Evolutionary conservation across 352 stramenopile species (phyloP).

Genomic region (Saprolegnia parasitica): DNA sequence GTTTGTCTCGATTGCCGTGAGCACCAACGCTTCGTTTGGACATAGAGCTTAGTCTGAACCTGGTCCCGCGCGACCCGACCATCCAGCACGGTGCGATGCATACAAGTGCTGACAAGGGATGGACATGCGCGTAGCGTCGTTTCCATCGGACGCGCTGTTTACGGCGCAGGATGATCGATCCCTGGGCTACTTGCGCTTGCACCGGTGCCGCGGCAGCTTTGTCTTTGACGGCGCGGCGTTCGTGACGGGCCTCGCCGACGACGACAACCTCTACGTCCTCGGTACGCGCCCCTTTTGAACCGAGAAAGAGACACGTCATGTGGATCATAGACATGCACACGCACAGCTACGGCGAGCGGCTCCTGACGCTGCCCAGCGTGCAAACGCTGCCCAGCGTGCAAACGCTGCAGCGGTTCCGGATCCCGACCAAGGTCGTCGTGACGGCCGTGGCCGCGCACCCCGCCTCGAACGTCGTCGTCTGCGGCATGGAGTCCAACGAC

Average conservation of each 20-base stretch:
- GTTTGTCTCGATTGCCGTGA: background rate
- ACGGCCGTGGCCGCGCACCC: conserved; percentile 48
- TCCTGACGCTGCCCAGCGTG: conserved; percentile 28
- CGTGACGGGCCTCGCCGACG: conserved; percentile 9
- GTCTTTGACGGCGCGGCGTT: conserved; percentile 18
- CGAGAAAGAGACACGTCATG: background rate
- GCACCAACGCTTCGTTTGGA: background rate
- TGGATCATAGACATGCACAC: conserved; percentile 16
- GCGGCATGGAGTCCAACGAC: conserved; percentile 31
- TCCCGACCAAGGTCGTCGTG: conserved; percentile 41
- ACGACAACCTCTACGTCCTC: conserved; percentile 26
- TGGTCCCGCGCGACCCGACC: too few relatives aligned
- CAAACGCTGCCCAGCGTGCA: conserved; percentile 31
- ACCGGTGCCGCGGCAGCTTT: conserved; percentile 23
- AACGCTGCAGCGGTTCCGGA: conserved; percentile 47
- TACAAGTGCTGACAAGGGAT: too few relatives aligned
- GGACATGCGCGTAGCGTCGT: too few relatives aligned
- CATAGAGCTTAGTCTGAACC: background rate
- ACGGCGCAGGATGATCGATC: conserved; percentile 2
- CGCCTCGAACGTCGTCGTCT: conserved; percentile 43
- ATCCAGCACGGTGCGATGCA: background rate
- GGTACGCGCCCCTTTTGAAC: background rate
- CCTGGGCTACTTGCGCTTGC: conserved; percentile 1
- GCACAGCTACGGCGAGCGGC: conserved; percentile 5
- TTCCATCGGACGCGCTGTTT: background rate